Evolutionary conservation across 331 rosid species (phyloP).

Genomic region (Erythrophleum ivorense): DNA sequence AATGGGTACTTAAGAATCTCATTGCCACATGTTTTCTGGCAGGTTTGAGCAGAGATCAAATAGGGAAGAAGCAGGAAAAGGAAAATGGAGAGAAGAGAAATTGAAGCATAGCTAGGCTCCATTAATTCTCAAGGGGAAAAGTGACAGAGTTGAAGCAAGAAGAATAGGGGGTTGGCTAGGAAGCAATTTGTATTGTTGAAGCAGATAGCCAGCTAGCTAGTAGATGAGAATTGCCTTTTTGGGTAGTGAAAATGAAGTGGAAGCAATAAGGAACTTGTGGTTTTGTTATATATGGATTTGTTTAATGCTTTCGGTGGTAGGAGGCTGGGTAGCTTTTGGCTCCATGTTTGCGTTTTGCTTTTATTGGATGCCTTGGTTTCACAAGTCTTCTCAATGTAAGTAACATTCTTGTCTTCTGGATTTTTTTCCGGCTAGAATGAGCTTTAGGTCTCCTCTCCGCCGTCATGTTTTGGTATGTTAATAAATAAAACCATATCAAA

Average conservation of each 20-base stretch:
- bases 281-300: slow-evolving; percentile 10
- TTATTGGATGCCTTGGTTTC: slow-evolving; percentile 3
- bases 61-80: slow-evolving; percentile 49
- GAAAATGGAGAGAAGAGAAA: slow-evolving; percentile 43
- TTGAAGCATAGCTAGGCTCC: slow-evolving; percentile 29
- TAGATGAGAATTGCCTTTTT: slow-evolving; percentile 2
- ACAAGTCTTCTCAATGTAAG: background rate
- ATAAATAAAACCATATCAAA: background rate
- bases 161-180: background rate
- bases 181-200: background rate
- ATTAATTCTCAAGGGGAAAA: slow-evolving; percentile 28
- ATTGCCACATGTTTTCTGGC: slow-evolving; percentile 71
- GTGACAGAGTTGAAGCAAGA: background rate
- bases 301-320: slow-evolving; percentile 21
- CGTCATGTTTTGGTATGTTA: background rate
- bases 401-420: background rate
- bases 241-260: slow-evolving; percentile 22
- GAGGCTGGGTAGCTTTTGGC: too few relatives aligned
- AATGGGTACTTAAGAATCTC: slow-evolving; percentile 70
- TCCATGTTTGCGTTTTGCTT: background rate
- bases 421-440: background rate
- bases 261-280: background rate
- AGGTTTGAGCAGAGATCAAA: slow-evolving; percentile 55
- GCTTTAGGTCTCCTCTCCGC: background rate
- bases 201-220: background rate